Base-by-base conservation (phyloP, 192 early-diverging fungal genomes). In the Coemansia sp. region DNA sequence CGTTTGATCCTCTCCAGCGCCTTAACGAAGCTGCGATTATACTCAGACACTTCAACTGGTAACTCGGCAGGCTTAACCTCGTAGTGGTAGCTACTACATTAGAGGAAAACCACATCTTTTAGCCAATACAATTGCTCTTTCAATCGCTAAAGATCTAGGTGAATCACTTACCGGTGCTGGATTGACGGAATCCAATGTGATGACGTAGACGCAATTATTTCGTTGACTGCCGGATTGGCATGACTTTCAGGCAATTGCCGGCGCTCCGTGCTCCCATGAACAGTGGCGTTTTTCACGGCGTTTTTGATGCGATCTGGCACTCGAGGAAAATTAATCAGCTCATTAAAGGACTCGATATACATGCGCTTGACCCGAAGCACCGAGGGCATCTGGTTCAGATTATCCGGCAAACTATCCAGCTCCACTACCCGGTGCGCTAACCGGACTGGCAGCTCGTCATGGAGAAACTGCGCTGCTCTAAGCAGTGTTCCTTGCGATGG, bases 381-480 rank as follows among this genome's bases (percentile, higher is more conserved):
- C 20, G 90, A 91, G 9, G 87, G 88, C 95, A 96, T 98, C 38
- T 93, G 81, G 53, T 83, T 86, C 31, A 98, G 81, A 31, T 84
- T 82, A 53, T 92, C 84, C 0, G 94, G 94, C 16, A 96, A 69
- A 54, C 87, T 83, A 45, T 98, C 95, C 21, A 98, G 83, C 75
- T 98, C 95, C 18, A 96, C 93, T 37, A 94, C 93, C 16, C 95
- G 83, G 61, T 94, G 91, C 0, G 95, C 93, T 9, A 98, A 68
- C 10, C 95, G 87, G 57, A 98, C 89, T 10, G 93, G 95, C 36
- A 98, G 80, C 69, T 98, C 95, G 79, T 91, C 89, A 58, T 84
- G 82, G n/a, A 91, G 64, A 63, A 91, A 91, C 66, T 87, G 89
- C 47, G 85, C 83, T 15, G 87, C 87, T 51, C 85, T 82, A 58